Evolutionary conservation across 129 eudicot genomes (phyloP).

Genomic region (Chrysanthemum lavandulifolium): DNA sequence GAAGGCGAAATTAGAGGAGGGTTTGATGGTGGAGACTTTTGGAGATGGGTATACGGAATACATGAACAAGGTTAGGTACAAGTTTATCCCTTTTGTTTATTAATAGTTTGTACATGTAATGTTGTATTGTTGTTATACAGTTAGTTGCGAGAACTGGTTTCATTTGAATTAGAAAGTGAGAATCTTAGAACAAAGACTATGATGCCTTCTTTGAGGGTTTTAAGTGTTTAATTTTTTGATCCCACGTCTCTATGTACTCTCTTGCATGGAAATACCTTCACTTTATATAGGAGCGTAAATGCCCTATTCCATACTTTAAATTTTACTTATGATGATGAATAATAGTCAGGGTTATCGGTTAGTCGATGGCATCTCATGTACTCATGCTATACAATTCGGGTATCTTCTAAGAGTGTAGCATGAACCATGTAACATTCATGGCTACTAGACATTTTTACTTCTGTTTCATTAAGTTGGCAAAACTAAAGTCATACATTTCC

Average conservation of each 20-base stretch:
- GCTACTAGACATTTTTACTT: too few relatives aligned
- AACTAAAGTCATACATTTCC: too few relatives aligned
- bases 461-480: too few relatives aligned
- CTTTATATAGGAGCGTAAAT: neutral
- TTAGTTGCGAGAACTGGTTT: constrained; percentile 28
- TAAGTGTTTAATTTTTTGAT: neutral
- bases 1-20: constrained; percentile 75
- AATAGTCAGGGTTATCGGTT: neutral
- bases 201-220: constrained; percentile 6
- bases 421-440: too few relatives aligned
- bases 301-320: too few relatives aligned
- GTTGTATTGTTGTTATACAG: constrained; percentile 11
- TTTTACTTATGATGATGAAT: neutral
- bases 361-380: neutral
- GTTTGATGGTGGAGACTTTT: constrained; percentile 64
- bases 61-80: constrained; percentile 67
- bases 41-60: constrained; percentile 65
- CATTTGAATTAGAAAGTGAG: constrained; percentile 10
- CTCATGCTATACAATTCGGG: too few relatives aligned
- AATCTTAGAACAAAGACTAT: constrained; percentile 11
- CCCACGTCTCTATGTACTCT: neutral
- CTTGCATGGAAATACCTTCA: neutral
- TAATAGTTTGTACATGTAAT: constrained; percentile 33
- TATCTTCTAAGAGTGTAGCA: too few relatives aligned
- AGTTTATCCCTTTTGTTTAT: constrained; percentile 81